Base-by-base conservation (phyloP, 2,329 filamentous ascomycete genomes). In the Fusarium odoratissimum region DNA sequence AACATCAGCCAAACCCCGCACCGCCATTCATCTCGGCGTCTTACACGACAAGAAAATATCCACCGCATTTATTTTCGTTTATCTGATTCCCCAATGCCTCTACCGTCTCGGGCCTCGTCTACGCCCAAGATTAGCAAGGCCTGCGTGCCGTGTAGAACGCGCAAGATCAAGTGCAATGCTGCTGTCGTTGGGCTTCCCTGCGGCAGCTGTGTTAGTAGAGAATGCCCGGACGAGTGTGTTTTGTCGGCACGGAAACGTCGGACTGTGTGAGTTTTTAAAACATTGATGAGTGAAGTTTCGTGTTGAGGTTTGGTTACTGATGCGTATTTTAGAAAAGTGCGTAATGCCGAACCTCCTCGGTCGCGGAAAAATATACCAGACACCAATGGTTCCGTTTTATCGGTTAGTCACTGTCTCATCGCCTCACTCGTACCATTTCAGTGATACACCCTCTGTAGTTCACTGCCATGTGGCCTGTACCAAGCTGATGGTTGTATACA, bases 161-260 rank as follows among this genome's bases (percentile, higher is more conserved):
- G 73, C 33, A 75, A 75, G 46, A 56, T 72, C 16, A 75, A 75
- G 31, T 75, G 73, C 16, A 66, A 75, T 48, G 73, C 73, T 23
- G 45, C 70, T 7, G 49, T 51, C 0, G 48, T 52, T 12, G 73
- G 73, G 0, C 19, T 72, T 8, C 73, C 73, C 14, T 75, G 73
- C 4, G 61, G 67, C 31, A 64, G 59, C 41, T 75, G 73, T 28
- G 48, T 61, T 8, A 64, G 61, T n/a, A 67, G 67, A 30, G 60
- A 67, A 8, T 67, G 59, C 11, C 28, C 35, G 0, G 56, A 40
- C 1, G 62, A 52, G 0, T 75, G 73, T 19, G 59, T 72, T 1
- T n/a, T 75, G 19, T 60, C 70, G 19, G 35, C 56, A 0, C 63
- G 73, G 12, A 75, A 75, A 31, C 67, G 67, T 4, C 73, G 73